Percentiles rank a stretch among this genome's conserved stretches.
These are phyloP conservation scores for Diaporthe amygdali DNA, from an alignment of 2,329 filamentous ascomycete species.

Conservation along the genomic window DNA sequence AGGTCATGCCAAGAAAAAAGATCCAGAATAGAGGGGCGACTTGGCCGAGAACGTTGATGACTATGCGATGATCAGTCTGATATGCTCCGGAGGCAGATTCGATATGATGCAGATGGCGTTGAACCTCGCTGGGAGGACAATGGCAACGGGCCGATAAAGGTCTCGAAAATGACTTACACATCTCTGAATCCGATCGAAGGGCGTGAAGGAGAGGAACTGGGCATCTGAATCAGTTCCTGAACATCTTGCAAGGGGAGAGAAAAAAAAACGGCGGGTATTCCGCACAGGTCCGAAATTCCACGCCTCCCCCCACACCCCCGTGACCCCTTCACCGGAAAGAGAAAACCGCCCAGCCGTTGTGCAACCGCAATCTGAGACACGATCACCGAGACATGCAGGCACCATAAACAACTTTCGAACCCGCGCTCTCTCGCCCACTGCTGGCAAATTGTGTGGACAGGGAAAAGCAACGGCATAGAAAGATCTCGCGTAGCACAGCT, in stretches of 20 bases:
- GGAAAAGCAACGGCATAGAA: neutral
- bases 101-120: neutral
- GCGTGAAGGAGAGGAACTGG: neutral
- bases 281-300: neutral
- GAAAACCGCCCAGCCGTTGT: conserved; percentile 15
- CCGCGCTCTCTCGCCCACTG: no score
- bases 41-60: neutral
- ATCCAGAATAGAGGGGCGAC: no score
- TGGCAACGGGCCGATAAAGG: neutral
- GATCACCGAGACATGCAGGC: conserved; percentile 13
- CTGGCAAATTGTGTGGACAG: neutral
- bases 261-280: conserved; percentile 7
- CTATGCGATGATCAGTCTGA: neutral
- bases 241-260: neutral
- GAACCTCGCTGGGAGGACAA: conserved; percentile 2
- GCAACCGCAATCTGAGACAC: conserved; percentile 13
- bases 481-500: conserved; percentile 10
- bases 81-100: neutral
- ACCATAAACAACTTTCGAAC: neutral
- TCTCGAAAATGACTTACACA: conserved; percentile 5
- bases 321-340: conserved; percentile 20
- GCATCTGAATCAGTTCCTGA: conserved; percentile 10
- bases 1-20: neutral
- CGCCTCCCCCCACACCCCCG: neutral
- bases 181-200: neutral